Percentiles rank a stretch among this genome's conserved stretches.
Evolutionary conservation across 2,329 filamentous ascomycete species (phyloP).

Genomic region (Kalaharituber pfeilii): DNA sequence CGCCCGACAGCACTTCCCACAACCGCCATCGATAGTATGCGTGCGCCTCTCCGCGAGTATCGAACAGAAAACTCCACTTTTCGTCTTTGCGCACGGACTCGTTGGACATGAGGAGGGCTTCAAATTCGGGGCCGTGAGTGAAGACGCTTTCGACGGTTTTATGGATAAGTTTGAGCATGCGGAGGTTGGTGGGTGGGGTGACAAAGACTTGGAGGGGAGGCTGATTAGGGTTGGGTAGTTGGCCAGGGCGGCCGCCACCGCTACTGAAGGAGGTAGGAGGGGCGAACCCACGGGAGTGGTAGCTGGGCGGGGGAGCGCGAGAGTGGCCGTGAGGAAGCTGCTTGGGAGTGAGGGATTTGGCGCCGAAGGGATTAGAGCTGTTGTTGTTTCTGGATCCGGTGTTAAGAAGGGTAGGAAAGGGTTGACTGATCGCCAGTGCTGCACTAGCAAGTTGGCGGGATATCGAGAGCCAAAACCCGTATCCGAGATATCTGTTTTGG

Average conservation of each 20-base stretch:
- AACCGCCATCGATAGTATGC: conserved; percentile 87
- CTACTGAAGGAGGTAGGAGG: conserved; percentile 54
- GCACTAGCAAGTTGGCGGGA: conserved; percentile 69
- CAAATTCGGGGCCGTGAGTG: conserved; percentile 68
- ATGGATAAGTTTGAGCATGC: conserved; percentile 67
- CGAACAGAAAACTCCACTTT: conserved; percentile 89
- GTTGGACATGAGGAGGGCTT: conserved; percentile 77
- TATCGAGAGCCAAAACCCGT: conserved; percentile 62
- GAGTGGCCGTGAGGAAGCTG: conserved; percentile 33
- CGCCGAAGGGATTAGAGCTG: conserved; percentile 54
- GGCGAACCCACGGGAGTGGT: conserved; percentile 41
- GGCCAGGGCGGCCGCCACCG: conserved; percentile 25
- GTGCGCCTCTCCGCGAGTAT: conserved; percentile 58
- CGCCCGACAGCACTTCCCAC: conserved; percentile 66
- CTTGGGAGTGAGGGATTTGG: conserved; percentile 42
- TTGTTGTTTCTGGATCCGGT: conserved; percentile 15
- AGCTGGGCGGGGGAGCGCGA: conserved; percentile 32
- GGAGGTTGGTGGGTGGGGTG: conserved; percentile 57
- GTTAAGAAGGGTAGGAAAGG: conserved; percentile 33
- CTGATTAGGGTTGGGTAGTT: conserved; percentile 24
- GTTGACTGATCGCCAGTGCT: conserved; percentile 36
- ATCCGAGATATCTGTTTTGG: conserved; percentile 71
- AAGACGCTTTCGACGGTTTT: conserved; percentile 68
- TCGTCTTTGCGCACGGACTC: conserved; percentile 70
- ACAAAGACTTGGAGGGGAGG: conserved; percentile 47